These are phyloP conservation scores for Fusarium robinianum DNA, from an alignment of 2,329 filamentous ascomycete genomes.

Conservation along the genomic window DNA sequence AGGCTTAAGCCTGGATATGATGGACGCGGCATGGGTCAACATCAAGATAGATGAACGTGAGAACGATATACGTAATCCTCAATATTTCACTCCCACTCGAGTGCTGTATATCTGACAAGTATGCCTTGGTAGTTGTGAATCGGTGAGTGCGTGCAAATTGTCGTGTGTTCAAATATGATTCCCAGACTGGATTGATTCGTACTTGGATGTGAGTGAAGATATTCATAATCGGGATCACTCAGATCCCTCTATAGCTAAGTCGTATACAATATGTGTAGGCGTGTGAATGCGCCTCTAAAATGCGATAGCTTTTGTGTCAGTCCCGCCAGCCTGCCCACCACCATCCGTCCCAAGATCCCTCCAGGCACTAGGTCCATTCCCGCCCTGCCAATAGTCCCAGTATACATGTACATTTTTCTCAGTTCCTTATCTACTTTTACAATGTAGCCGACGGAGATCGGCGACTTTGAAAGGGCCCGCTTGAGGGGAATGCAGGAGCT, in stretches of 20 bases:
- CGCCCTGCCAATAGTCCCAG: conserved; percentile 13
- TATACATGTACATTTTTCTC: conserved; percentile 23
- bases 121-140: too few species aligned
- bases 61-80: too few species aligned
- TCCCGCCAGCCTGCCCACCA: conserved; percentile 18
- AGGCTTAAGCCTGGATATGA: too few species aligned
- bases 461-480: background rate
- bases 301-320: conserved; percentile 30
- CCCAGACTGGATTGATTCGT: conserved; percentile 16
- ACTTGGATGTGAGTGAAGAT: conserved; percentile 35
- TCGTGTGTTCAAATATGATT: too few species aligned
- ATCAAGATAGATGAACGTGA: too few species aligned
- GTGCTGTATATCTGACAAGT: too few species aligned
- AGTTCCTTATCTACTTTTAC: conserved; percentile 27
- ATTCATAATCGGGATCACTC: conserved; percentile 26
- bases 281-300: conserved; percentile 32
- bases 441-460: conserved; percentile 13
- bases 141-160: too few species aligned
- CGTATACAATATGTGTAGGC: conserved; percentile 34
- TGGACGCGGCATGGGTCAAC: too few species aligned
- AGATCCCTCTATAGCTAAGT: conserved; percentile 17
- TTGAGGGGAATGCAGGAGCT: too few species aligned
- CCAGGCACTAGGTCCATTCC: conserved; percentile 14
- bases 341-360: conserved; percentile 13
- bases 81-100: too few species aligned